phyloP scores from a whole-genome alignment of 2,329 filamentous ascomycete genomes.

The Periglandula ipomoeae region DNA sequence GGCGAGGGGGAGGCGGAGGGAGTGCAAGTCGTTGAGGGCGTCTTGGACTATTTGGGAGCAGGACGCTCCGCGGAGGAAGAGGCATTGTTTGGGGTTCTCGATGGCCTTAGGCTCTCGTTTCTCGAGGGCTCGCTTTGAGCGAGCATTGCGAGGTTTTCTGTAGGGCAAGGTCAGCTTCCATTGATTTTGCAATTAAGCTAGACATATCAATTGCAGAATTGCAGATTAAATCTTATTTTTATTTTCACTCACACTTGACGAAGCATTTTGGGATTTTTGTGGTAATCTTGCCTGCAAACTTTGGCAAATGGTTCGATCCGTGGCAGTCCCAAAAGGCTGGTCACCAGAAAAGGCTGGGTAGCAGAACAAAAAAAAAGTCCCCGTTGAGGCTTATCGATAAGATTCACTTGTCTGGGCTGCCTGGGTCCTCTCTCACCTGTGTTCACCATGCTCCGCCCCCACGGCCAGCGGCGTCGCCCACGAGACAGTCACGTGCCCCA shows the following conservation, averaged over 20 bases:
- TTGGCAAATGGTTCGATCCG: not conserved
- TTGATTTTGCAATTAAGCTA: no score
- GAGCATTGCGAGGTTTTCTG: constrained; percentile 60
- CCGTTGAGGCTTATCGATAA: constrained; percentile 26
- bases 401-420: not conserved
- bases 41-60: constrained; percentile 77
- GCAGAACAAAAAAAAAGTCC: constrained; percentile 3
- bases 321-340: not conserved
- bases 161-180: not conserved
- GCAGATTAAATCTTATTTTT: not conserved
- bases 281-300: not conserved
- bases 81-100: constrained; percentile 83
- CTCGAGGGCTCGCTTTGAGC: constrained; percentile 90
- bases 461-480: constrained; percentile 4
- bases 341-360: constrained; percentile 13
- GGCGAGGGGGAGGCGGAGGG: constrained; percentile 73
- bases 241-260: constrained; percentile 36
- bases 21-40: constrained; percentile 74
- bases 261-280: constrained; percentile 29
- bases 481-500: constrained; percentile 31
- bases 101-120: constrained; percentile 81
- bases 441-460: not conserved
- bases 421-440: no score
- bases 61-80: constrained; percentile 81
- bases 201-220: not conserved